Base-by-base conservation (phyloP, 176 grass and related monocot genomes). In the Triticum urartu region DNA sequence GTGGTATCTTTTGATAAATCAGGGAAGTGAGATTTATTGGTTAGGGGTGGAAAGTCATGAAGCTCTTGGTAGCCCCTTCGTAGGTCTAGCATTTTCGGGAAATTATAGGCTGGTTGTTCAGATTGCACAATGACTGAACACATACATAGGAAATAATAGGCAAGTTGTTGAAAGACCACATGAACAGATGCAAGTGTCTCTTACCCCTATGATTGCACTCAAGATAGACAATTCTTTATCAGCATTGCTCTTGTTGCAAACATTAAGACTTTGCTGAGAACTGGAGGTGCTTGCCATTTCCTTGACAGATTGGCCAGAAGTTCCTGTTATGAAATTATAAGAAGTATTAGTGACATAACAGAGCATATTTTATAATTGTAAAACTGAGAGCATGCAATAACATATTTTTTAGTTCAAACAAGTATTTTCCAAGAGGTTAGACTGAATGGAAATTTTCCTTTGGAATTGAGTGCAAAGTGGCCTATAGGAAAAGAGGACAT, bases 191-290 rank as follows among this genome's bases (percentile, higher is more conserved):
- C n/a, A 83, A 83, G 0, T 39, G 28, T 72, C 24, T 40, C 14
- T 5, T 60, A 83, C 66, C 50, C 36, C 21, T 43, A 83, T 30
- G 5, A 72, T 39, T 25, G 38, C 5, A 59, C 38, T 24, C 52
- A 83, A 83, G 81, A 83, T 21, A 73, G 38, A 30, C 9, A 83
- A 3, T n/a, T 83, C 67, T 72, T 83, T 68, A 34, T 82, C 67
- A 26, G 66, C 40, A 52, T 22, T 38, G 20, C 5, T 35, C 3
- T 82, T 58, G 33, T 83, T 71, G n/a, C 59, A 69, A 83, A 72
- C 34, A 8, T 72, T 6, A 59, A 38, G 30, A 56, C 18, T 56
- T 11, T 28, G 21, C 28, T 60, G 12, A 25, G 11, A 60, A 50
- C 13, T 71, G 48, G 67, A 71, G 11, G 18, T 71, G 80, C 66